Conservation (phyloP, 257 asterid genomes). For the Buddleja alternifolia region DNA sequence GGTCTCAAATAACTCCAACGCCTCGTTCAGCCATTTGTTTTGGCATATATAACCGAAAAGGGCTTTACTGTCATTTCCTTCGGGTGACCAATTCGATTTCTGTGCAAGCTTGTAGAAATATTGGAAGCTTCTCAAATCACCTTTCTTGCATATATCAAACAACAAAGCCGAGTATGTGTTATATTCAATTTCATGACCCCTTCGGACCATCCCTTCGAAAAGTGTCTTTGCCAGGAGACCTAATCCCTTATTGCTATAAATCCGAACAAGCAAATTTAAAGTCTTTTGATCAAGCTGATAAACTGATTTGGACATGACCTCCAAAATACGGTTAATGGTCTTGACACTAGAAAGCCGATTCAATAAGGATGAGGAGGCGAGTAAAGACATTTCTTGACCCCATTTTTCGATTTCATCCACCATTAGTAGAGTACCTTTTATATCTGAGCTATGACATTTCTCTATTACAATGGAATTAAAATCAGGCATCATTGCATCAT, state of each 20-base stretch:
- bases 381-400: slow-evolving; percentile 72
- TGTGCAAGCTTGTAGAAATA: slow-evolving; percentile 48
- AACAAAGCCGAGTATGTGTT: slow-evolving; percentile 56
- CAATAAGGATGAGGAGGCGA: slow-evolving; percentile 51
- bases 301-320: slow-evolving; percentile 36
- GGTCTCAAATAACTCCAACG: slow-evolving; percentile 60
- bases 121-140: slow-evolving; percentile 52
- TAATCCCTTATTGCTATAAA: slow-evolving; percentile 58
- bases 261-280: slow-evolving; percentile 63
- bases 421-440: slow-evolving; percentile 34
- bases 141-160: slow-evolving; percentile 53
- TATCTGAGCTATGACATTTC: slow-evolving; percentile 34
- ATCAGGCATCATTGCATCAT: slow-evolving; percentile 70
- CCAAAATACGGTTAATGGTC: slow-evolving; percentile 45
- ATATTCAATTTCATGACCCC: slow-evolving; percentile 47
- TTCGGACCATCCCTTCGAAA: slow-evolving; percentile 58
- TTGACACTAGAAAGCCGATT: slow-evolving; percentile 41
- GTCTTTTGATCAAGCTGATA: slow-evolving; percentile 58
- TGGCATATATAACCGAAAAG: slow-evolving; percentile 55
- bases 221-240: slow-evolving; percentile 50
- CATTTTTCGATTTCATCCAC: slow-evolving; percentile 67
- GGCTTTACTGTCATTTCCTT: slow-evolving; percentile 48
- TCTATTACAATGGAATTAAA: slow-evolving; percentile 51
- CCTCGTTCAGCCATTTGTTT: slow-evolving; percentile 53
- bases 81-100: slow-evolving; percentile 67